Base-by-base conservation (phyloP, 305 asterid species). In the Rubia tinctorum region DNA sequence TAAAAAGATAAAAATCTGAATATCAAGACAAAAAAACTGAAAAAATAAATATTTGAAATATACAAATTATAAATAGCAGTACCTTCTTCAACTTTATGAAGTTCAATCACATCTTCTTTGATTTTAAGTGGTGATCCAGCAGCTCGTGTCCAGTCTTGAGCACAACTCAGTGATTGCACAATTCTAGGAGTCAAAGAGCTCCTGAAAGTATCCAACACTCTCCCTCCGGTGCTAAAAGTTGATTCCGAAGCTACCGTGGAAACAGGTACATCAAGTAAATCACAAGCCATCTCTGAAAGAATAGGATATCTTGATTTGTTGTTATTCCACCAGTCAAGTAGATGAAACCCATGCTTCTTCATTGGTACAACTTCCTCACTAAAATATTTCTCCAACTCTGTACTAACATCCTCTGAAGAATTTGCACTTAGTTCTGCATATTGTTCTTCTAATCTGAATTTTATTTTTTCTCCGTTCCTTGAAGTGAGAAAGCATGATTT, bases 111-210 rank as follows among this genome's bases (percentile, higher is more conserved):
- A 25, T 61, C 25, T 11, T 61, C 42, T 25, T 61, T 37, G 5
- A 27, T 17, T 1, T 11, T 10, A 3, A 61, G 30, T 61, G 7
- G n/a, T 5, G 7, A 8, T 9, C n/a, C 42, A 27, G 3, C 42
- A 61, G n/a, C 42, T 3, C 20, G 7, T 7, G 58, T 7, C 69
- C 45, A 72, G 15, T 72, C 25, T 59, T 72, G 37, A 13, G 61
- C 30, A 40, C 59, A 72, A 13, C 62, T 43, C 20, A 72, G 40
- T 9, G 69, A 23, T 12, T 72, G 60, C 42, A 72, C 8, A 13
- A 63, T 44, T 23, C 18, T 61, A 17, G 69, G 27, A 7, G 68
- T 72, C 23, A 72, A 62, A 20, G 62, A 72, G 4, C 59, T 61
- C 15, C 47, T 2, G 63, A 72, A 61, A 5, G 30, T 13, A 20